These are phyloP conservation scores for Candolleomyces aberdarensis DNA, from an alignment of 768 basidiomycete genomes.

Conservation along the genomic window DNA sequence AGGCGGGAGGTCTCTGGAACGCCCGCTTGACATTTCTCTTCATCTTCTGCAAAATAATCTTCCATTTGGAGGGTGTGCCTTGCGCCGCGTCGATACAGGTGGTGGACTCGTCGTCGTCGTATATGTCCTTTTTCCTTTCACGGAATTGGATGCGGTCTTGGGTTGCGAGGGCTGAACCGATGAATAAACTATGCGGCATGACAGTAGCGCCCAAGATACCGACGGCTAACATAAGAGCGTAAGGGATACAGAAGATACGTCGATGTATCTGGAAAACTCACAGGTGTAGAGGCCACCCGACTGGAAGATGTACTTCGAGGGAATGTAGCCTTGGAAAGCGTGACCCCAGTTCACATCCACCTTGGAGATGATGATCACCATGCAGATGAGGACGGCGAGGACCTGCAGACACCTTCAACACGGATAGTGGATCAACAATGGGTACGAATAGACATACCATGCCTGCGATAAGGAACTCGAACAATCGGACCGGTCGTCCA, in stretches of 20 bases:
- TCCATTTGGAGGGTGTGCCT: conserved; percentile 11
- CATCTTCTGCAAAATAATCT: conserved; percentile 13
- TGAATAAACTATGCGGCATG: conserved; percentile 89
- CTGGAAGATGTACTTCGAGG: conserved; percentile 61
- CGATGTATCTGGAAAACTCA: conserved; percentile 27
- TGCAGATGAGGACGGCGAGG: conserved; percentile 71
- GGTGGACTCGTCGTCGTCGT: background rate
- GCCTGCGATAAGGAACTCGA: conserved; percentile 61
- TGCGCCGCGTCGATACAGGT: conserved; percentile 11
- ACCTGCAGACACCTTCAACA: conserved; percentile 36
- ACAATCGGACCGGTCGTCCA: conserved; percentile 61
- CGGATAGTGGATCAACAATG: background rate
- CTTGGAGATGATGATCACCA: conserved; percentile 71
- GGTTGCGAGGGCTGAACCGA: conserved; percentile 83
- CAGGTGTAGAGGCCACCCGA: conserved; percentile 63
- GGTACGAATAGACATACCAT: conserved; percentile 42
- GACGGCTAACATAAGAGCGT: conserved; percentile 40
- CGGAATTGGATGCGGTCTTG: conserved; percentile 62
- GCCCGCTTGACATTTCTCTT: conserved; percentile 27
- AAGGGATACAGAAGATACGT: background rate
- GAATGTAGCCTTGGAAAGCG: conserved; percentile 75
- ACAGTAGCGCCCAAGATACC: conserved; percentile 82
- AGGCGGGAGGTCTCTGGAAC: conserved; percentile 36
- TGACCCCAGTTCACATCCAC: conserved; percentile 68
- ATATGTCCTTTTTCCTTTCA: conserved; percentile 13